phyloP scores from a whole-genome alignment of 2,329 filamentous ascomycete species.

The Teratosphaeria pseudoeucalypti region DNA sequence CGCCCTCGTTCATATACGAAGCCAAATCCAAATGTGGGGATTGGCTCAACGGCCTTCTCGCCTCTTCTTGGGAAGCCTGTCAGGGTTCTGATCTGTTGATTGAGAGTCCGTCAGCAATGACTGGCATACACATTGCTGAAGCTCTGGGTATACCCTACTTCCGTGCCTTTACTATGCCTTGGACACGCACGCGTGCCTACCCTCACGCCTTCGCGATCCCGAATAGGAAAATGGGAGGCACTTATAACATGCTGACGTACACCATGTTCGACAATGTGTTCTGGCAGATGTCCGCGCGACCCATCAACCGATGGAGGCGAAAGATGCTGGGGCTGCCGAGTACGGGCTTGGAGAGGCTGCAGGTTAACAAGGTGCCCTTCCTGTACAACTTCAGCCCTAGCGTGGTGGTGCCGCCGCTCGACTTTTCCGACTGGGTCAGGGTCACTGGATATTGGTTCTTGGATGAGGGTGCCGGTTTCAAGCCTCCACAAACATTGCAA shows the following conservation, averaged over 20 bases:
- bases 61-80: conserved; percentile 72
- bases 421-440: conserved; percentile 95
- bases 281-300: conserved; percentile 84
- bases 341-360: conserved; percentile 81
- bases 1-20: conserved; percentile 77
- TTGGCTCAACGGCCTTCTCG: conserved; percentile 87
- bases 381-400: conserved; percentile 93
- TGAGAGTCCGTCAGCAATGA: conserved; percentile 94
- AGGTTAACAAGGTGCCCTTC: conserved; percentile 95
- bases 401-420: conserved; percentile 86
- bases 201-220: conserved; percentile 93
- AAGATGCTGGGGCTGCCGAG: conserved; percentile 65
- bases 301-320: conserved; percentile 89
- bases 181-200: conserved; percentile 90
- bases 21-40: conserved; percentile 78
- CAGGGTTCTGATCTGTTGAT: conserved; percentile 83
- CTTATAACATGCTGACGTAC: conserved; percentile 91
- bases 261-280: conserved; percentile 95
- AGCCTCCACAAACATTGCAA: conserved; percentile 62
- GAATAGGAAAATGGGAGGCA: conserved; percentile 86
- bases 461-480: conserved; percentile 61
- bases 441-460: conserved; percentile 98
- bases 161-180: conserved; percentile 96
- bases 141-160: conserved; percentile 90
- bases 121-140: conserved; percentile 93